phyloP scores from a whole-genome alignment of 306 rosid species.

The Prunus mongolica region DNA sequence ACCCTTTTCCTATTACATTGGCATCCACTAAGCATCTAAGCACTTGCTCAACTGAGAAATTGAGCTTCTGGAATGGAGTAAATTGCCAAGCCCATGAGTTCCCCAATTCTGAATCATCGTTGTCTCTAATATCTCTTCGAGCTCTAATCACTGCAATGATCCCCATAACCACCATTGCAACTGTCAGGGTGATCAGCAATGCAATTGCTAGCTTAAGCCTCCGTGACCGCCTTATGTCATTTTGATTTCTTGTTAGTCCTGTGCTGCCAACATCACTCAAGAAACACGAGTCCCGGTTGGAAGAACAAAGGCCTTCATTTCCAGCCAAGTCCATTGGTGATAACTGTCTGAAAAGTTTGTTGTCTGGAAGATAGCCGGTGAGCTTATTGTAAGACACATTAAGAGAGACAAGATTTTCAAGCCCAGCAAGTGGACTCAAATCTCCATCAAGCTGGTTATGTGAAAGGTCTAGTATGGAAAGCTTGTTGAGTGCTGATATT shows the following conservation, averaged over 20 bases:
- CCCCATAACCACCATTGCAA: slow-evolving; percentile 71
- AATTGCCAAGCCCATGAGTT: slow-evolving; percentile 90
- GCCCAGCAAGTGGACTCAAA: slow-evolving; percentile 53
- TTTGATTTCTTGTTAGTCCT: slow-evolving; percentile 32
- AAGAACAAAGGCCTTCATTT: slow-evolving; percentile 69
- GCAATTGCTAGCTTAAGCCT: slow-evolving; percentile 72
- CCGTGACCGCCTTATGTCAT: slow-evolving; percentile 40
- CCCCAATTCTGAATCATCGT: slow-evolving; percentile 72
- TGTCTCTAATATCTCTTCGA: slow-evolving; percentile 43
- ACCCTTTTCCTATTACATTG: slow-evolving; percentile 85
- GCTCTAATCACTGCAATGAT: slow-evolving; percentile 75
- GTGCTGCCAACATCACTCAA: slow-evolving; percentile 32
- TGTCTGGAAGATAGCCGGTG: slow-evolving; percentile 77
- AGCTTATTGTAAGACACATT: slow-evolving; percentile 81
- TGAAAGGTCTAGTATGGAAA: slow-evolving; percentile 76
- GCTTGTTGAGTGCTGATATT: slow-evolving; percentile 70
- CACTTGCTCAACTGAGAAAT: slow-evolving; percentile 67
- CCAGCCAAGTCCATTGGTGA: slow-evolving; percentile 61
- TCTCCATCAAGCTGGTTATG: slow-evolving; percentile 79
- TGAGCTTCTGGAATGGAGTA: slow-evolving; percentile 92
- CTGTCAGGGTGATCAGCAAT: slow-evolving; percentile 59
- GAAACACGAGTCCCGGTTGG: slow-evolving; percentile 63
- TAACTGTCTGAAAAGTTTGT: slow-evolving; percentile 73
- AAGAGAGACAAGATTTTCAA: slow-evolving; percentile 81
- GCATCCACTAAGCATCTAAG: slow-evolving; percentile 67